A percentile compares a stretch with the other conserved stretches of the same genome.
Evolutionary conservation across 1,139 yeast genomes (phyloP).

Genomic region (Scheffersomyces segobiensis): DNA sequence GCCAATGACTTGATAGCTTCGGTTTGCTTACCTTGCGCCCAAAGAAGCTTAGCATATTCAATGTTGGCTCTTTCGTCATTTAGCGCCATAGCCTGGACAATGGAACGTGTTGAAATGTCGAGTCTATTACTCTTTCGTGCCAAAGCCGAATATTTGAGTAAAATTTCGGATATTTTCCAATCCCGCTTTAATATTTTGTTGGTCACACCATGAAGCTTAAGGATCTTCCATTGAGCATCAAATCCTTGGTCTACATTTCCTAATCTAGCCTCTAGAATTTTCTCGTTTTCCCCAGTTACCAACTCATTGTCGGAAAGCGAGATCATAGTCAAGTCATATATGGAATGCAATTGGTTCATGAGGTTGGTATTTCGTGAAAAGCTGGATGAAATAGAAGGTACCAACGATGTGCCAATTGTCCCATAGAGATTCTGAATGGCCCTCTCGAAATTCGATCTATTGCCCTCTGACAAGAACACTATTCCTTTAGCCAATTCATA

Average conservation of each 20-base stretch:
- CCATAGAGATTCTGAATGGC: conserved; percentile 54
- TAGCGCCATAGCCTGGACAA: conserved; percentile 65
- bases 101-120: conserved; percentile 72
- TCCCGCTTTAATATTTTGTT: conserved; percentile 39
- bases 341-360: conserved; percentile 67
- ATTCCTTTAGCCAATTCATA: conserved; percentile 68
- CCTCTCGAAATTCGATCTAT: conserved; percentile 26
- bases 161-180: conserved; percentile 42
- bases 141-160: conserved; percentile 61
- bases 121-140: conserved; percentile 70
- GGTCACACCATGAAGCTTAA: conserved; percentile 60
- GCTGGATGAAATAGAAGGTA: conserved; percentile 62
- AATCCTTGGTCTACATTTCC: conserved; percentile 61
- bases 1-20: conserved; percentile 75
- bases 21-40: conserved; percentile 90
- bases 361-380: conserved; percentile 56
- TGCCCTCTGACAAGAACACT: conserved; percentile 35
- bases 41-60: conserved; percentile 80
- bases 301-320: conserved; percentile 16
- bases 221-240: conserved; percentile 59
- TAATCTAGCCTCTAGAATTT: conserved; percentile 39
- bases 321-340: conserved; percentile 59
- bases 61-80: conserved; percentile 58
- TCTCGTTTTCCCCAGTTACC: conserved; percentile 15
- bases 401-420: conserved; percentile 61